Base-by-base conservation (phyloP, 2,329 filamentous ascomycete species). In the Aspergillus glaucus region DNA sequence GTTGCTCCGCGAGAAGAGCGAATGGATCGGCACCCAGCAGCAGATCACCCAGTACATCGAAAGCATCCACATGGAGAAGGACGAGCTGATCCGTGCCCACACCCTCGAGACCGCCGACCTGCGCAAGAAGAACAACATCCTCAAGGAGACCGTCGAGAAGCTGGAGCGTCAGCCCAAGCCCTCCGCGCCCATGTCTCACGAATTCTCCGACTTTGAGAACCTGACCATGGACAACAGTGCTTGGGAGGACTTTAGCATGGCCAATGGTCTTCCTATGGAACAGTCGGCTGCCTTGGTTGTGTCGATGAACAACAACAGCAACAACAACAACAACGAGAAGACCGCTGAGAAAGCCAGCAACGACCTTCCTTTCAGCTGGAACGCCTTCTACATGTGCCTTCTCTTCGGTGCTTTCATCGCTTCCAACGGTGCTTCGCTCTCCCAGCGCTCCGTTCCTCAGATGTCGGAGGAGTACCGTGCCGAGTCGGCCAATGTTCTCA, bases 361-460 rank as follows among this genome's bases (percentile, higher is more conserved):
- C 52, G 85, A 88, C 58, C 87, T 91, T 61, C 88, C 89, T 45
- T 74, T 75, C 62, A 75, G 72, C 63, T 75, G 72, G 72, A 74
- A 75, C 82, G 88, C 62, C 74, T 97, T 61, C 79, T 97, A 68
- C 86, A 95, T 96, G 89, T 87, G 96, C 59, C 87, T 98, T 64
- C 86, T 98, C 47, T 91, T 95, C 56, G 93, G 93, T 65, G 93
- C 93, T 46, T 95, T 96, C 65, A 90, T 97, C 60, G 86, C 93
- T 53, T 96, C 92, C 28, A 94, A 91, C 72, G 83, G 83, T 58
- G 81, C 83, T 41, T 77, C 84, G 17, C 75, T 79, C n/a, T 59
- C 71, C 4, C 58, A 69, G 39, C 81, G 84, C 36, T 81, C 82
- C 57, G 84, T 74, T 30, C 71, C 72, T 7, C 62, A 68, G 40